These are phyloP conservation scores for Protomyces macrosporus DNA, from an alignment of 1,139 yeast genomes.

Conservation along the genomic window DNA sequence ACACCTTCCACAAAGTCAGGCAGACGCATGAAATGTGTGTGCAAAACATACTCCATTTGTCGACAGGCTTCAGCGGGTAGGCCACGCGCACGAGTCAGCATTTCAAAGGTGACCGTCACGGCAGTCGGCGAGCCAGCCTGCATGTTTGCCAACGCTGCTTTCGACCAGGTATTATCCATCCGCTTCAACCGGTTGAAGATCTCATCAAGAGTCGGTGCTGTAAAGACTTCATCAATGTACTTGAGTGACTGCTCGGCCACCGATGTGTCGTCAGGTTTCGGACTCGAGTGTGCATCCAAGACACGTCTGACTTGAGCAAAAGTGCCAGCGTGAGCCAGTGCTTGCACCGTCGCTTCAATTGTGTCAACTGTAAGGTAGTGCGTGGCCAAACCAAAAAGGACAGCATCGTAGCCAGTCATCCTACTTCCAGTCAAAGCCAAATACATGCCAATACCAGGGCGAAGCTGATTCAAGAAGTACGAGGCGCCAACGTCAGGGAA, in stretches of 20 bases:
- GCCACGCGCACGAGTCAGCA: constrained; percentile 58
- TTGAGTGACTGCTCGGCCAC: constrained; percentile 51
- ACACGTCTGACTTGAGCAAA: constrained; percentile 73
- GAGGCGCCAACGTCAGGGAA: constrained; percentile 95
- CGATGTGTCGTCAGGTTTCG: constrained; percentile 54
- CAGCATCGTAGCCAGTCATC: constrained; percentile 69
- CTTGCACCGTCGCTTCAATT: constrained; percentile 54
- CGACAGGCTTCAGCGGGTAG: constrained; percentile 62
- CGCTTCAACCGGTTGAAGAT: constrained; percentile 53
- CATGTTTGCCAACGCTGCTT: constrained; percentile 52
- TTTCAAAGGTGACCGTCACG: constrained; percentile 63
- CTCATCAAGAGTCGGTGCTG: constrained; percentile 53
- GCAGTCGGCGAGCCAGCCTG: constrained; percentile 64
- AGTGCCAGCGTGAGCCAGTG: constrained; percentile 41
- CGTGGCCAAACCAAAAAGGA: constrained; percentile 75
- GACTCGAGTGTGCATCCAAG: constrained; percentile 65
- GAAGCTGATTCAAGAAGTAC: constrained; percentile 76
- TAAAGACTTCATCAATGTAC: constrained; percentile 65
- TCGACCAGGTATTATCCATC: constrained; percentile 60
- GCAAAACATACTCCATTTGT: constrained; percentile 66
- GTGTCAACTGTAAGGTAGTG: constrained; percentile 72
- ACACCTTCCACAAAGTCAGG: constrained; percentile 74
- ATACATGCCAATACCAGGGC: constrained; percentile 76
- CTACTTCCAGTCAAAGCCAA: constrained; percentile 81
- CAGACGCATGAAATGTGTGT: constrained; percentile 65